These are phyloP conservation scores for Teratosphaeria nubilosa DNA, from an alignment of 2,329 filamentous ascomycete genomes.

Conservation along the genomic window DNA sequence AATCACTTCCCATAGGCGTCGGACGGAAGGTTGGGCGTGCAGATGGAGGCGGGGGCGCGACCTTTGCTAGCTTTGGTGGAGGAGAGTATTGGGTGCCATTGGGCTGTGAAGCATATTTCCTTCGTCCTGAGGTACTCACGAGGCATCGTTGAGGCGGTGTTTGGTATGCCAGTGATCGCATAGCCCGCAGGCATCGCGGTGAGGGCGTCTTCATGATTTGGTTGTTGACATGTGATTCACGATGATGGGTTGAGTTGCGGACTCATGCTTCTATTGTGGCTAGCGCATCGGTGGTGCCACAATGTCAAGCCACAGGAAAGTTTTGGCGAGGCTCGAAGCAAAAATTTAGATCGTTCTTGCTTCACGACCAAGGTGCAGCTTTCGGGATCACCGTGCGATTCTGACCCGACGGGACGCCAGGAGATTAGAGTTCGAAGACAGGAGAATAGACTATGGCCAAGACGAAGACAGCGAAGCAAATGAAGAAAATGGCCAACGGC, in stretches of 20 bases:
- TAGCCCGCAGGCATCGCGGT: slow-evolving; percentile 15
- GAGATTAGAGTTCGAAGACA: background rate
- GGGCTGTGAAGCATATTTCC: slow-evolving; percentile 1
- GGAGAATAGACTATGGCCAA: slow-evolving; percentile 16
- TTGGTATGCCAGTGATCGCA: slow-evolving; percentile 15
- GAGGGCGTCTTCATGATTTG: slow-evolving; percentile 23
- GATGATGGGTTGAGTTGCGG: background rate
- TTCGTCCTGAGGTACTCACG: slow-evolving; percentile 1
- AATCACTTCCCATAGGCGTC: slow-evolving; percentile 5
- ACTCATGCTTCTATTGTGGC: background rate
- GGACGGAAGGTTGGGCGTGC: slow-evolving; percentile 6
- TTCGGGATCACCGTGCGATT: background rate
- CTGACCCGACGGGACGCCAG: background rate
- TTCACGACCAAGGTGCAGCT: background rate
- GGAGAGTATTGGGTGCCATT: slow-evolving; percentile 1
- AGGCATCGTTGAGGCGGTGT: background rate
- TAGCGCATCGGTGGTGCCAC: background rate
- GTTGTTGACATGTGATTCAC: background rate
- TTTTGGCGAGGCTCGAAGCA: background rate
- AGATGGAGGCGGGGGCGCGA: slow-evolving; percentile 5
- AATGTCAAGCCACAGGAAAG: background rate
- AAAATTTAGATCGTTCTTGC: background rate
- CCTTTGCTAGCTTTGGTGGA: slow-evolving; percentile 1
- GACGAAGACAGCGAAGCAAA: slow-evolving; percentile 36
- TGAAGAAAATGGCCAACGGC: slow-evolving; percentile 32